Conservation (phyloP, 352 stramenopile species). For the Paralagenidium karlingii region DNA sequence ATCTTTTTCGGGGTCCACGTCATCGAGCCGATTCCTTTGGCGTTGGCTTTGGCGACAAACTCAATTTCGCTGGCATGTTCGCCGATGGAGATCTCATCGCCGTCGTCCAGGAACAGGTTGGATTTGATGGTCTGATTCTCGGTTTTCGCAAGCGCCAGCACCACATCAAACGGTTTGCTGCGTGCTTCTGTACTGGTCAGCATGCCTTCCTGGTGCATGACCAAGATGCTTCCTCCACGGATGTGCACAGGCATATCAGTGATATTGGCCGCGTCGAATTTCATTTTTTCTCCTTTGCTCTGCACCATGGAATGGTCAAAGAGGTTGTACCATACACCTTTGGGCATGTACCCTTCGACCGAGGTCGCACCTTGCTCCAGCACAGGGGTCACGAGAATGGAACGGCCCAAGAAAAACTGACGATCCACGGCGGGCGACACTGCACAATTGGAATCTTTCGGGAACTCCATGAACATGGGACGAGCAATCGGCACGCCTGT, state of each 20-base stretch:
- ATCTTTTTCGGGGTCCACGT: too few species aligned
- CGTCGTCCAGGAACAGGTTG: constrained; percentile 43
- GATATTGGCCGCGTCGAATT: too few species aligned
- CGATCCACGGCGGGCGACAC: constrained; percentile 14
- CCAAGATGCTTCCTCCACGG: constrained; percentile 27
- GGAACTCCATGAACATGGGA: constrained; percentile 55
- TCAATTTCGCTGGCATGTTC: constrained; percentile 17
- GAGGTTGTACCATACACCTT: constrained; percentile 40
- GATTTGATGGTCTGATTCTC: constrained; percentile 12
- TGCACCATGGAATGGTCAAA: constrained; percentile 27
- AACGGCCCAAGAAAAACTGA: constrained; percentile 40
- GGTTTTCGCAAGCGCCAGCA: constrained; percentile 17
- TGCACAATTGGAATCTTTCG: constrained; percentile 17
- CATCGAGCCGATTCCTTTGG: constrained; percentile 6
- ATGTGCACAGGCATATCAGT: constrained; percentile 51
- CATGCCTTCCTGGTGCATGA: constrained; percentile 22
- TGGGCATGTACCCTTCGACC: constrained; percentile 27
- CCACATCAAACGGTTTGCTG: constrained; percentile 29
- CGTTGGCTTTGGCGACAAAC: constrained; percentile 12
- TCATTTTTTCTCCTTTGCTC: constrained; percentile 16
- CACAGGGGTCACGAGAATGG: constrained; percentile 34
- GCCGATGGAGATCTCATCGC: constrained; percentile 20
- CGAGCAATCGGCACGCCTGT: constrained; percentile 32
- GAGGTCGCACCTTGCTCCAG: constrained; percentile 26
- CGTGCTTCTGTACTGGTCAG: constrained; percentile 30